Conservation (phyloP, 225 moss, liverwort and hornwort genomes). For the Antitrichia curtipendula region DNA sequence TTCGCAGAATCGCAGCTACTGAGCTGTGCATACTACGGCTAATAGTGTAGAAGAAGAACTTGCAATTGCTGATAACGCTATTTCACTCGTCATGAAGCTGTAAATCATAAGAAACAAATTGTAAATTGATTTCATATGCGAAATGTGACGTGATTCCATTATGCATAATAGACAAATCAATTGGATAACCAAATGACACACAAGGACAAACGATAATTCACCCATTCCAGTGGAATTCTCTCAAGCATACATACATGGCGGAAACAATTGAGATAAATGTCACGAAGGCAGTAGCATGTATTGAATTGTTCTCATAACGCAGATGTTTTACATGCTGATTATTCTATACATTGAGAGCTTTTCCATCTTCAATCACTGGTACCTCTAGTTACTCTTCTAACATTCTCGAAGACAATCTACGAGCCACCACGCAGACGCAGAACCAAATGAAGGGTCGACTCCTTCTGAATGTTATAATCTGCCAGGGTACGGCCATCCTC, state of each 20-base stretch:
- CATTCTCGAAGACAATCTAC: not conserved
- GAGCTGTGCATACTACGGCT: fast-evolving
- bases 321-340: not conserved
- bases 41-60: fast-evolving
- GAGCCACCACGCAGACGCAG: not conserved
- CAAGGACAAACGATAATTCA: too few species aligned
- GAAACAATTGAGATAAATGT: not conserved
- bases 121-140: fast-evolving
- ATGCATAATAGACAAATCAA: not conserved
- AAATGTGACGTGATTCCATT: fast-evolving
- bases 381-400: fast-evolving
- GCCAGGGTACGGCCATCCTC: not conserved
- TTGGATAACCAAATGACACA: too few species aligned
- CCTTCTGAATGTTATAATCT: constrained; percentile 3
- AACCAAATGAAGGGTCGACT: constrained; percentile 10
- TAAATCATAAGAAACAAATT: not conserved
- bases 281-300: not conserved
- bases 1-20: too few species aligned
- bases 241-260: not conserved
- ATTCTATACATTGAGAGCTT: not conserved
- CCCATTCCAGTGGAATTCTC: fast-evolving
- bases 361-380: not conserved
- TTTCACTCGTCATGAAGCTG: not conserved
- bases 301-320: not conserved
- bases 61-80: too few species aligned